Base-by-base conservation (phyloP, 1,284 basidiomycete species). In the Ustilago cynodontis region DNA sequence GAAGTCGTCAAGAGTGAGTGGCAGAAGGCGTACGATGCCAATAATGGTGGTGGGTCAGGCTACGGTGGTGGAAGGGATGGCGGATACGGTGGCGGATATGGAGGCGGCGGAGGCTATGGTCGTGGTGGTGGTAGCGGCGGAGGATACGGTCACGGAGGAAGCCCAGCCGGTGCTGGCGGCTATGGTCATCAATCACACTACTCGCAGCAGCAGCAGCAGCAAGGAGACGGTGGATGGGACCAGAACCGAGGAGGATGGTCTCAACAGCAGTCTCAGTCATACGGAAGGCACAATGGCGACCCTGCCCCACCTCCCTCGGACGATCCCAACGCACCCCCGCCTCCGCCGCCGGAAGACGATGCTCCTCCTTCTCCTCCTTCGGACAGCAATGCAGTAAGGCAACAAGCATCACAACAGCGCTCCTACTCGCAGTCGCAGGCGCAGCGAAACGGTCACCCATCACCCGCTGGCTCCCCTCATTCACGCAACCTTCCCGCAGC, bases 1-100 rank as follows among this genome's bases (percentile, higher is more conserved):
- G 84, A 85, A 28, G 82, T 82, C 4, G 83, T 86, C 3, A 71
- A 61, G 1, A 56, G 57, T 9, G 83, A 85, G 65, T 84, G 82
- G 77, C 71, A 71, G 22, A 85, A 86, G 66, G 79, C 82, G 3
- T 65, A 66, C 14, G 74, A 77, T 41, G 75, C 78, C 5, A 50
- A 69, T 49, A 63, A 18, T 35, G 51, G 51, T 20, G 49, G 31
- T 20, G 51, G 66, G 3, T 31, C 54, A 16, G 51, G 59, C 22
- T 61, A 62, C 11, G 60, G 55, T 5, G 63, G 55, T 13, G 55
- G 62, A 4, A 39, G 45, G 20, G 11, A 35, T 11, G 39, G 57
- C 20, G 65, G 58, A 1, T 61, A 67, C 22, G 61, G 47, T 26
- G 60, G 57, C 20, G 64, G 59, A 7, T 52, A 66, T 24, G 66